Percentiles rank a stretch among this genome's conserved stretches.
phyloP scores from a whole-genome alignment of 495 filamentous ascomycete species.

The Tricharina praecox region DNA sequence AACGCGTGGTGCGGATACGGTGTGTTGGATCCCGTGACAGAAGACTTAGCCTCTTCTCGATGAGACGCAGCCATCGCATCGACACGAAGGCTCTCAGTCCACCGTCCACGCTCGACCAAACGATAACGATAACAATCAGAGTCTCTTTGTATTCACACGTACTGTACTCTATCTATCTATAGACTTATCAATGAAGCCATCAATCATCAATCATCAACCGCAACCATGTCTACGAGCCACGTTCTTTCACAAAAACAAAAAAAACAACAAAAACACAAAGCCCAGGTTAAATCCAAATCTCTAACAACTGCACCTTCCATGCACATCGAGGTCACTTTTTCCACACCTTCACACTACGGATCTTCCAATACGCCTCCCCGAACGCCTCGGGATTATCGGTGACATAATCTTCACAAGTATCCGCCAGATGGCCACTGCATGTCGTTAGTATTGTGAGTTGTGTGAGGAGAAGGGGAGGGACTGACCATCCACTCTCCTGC shows the following conservation, averaged over 20 bases:
- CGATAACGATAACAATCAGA: too few relatives aligned
- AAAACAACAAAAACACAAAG: neutral
- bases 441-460: too few relatives aligned
- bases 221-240: neutral
- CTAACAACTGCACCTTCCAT: neutral
- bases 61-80: too few relatives aligned
- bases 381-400: constrained; percentile 42
- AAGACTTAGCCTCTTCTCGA: too few relatives aligned
- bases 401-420: constrained; percentile 44
- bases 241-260: neutral
- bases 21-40: too few relatives aligned
- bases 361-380: constrained; percentile 49
- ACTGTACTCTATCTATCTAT: too few relatives aligned
- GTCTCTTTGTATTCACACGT: too few relatives aligned
- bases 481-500: constrained; percentile 27
- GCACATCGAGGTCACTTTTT: neutral
- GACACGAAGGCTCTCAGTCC: too few relatives aligned
- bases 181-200: neutral
- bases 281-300: neutral
- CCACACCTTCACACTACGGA: constrained; percentile 36
- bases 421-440: too few relatives aligned
- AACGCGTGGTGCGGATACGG: too few relatives aligned
- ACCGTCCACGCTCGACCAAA: too few relatives aligned
- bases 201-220: neutral
- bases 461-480: too few relatives aligned